Conservation (phyloP, 2,329 filamentous ascomycete genomes). For the Claviceps sorghi region DNA sequence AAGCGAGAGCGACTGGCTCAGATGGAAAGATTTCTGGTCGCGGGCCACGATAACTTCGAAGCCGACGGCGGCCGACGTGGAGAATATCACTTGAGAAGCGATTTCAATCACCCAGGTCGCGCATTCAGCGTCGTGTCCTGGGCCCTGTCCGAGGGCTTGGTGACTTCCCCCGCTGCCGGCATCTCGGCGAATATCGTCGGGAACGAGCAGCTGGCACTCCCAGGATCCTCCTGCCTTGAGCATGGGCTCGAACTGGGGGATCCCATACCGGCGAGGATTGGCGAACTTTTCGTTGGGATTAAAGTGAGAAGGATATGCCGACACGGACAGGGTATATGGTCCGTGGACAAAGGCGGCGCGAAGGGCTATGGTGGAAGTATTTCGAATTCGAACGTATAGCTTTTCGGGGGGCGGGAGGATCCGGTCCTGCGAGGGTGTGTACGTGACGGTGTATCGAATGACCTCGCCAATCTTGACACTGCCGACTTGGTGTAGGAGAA, state of each 20-base stretch:
- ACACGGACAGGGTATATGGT: slow-evolving; percentile 78
- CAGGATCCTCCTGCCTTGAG: slow-evolving; percentile 86
- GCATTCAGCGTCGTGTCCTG: slow-evolving; percentile 35
- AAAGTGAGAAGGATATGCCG: slow-evolving; percentile 72
- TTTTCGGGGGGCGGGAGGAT: slow-evolving; percentile 73
- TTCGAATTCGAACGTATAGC: slow-evolving; percentile 78
- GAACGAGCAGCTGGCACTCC: slow-evolving; percentile 66
- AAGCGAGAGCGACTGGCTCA: slow-evolving; percentile 34
- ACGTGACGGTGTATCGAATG: slow-evolving; percentile 81
- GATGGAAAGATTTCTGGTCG: slow-evolving; percentile 66
- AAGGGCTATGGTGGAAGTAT: slow-evolving; percentile 77
- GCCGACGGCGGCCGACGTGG: slow-evolving; percentile 68
- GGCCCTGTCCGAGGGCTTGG: slow-evolving; percentile 30
- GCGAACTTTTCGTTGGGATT: slow-evolving; percentile 68
- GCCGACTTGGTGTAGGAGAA: slow-evolving; percentile 81
- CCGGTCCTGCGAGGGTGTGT: slow-evolving; percentile 76
- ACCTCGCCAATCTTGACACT: slow-evolving; percentile 91
- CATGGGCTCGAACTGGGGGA: slow-evolving; percentile 89
- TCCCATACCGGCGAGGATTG: slow-evolving; percentile 53
- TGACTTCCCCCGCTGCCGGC: slow-evolving; percentile 33
- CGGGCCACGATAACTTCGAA: slow-evolving; percentile 79
- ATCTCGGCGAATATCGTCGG: slow-evolving; percentile 57
- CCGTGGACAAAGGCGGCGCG: slow-evolving; percentile 94
- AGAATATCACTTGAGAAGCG: slow-evolving; percentile 86
- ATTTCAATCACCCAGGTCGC: slow-evolving; percentile 86